Conservation (phyloP, 495 filamentous ascomycete genomes). For the Parmelia sp. region DNA sequence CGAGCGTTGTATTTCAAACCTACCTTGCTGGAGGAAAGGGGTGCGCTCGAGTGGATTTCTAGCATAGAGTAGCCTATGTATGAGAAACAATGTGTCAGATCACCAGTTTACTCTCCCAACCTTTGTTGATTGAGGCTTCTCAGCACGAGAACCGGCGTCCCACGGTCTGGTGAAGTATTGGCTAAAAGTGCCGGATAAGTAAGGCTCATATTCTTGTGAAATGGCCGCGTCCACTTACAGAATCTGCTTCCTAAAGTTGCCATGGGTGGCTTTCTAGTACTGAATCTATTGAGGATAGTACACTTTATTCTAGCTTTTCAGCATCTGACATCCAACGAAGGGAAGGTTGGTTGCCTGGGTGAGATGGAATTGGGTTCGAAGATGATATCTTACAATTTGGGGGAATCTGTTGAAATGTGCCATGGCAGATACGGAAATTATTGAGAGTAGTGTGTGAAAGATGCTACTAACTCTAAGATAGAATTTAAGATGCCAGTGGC, state of each 20-base stretch:
- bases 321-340: no score
- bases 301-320: no score
- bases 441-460: no score
- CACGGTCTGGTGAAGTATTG: background rate
- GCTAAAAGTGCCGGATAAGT: background rate
- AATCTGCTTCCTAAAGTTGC: background rate
- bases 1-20: conserved; percentile 19
- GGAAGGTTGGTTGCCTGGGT: no score
- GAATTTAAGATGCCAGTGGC: no score
- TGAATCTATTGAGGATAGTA: no score
- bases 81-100: background rate
- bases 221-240: background rate
- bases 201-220: background rate
- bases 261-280: background rate
- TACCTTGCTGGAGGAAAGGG: conserved; percentile 12
- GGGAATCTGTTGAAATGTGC: no score
- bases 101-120: background rate
- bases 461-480: no score
- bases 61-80: background rate
- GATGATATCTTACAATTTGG: no score
- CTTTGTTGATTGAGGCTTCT: background rate
- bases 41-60: conserved; percentile 8
- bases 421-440: no score
- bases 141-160: background rate
- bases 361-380: no score